phyloP scores from a whole-genome alignment of 306 rosid species.

The Canavalia gladiata region DNA sequence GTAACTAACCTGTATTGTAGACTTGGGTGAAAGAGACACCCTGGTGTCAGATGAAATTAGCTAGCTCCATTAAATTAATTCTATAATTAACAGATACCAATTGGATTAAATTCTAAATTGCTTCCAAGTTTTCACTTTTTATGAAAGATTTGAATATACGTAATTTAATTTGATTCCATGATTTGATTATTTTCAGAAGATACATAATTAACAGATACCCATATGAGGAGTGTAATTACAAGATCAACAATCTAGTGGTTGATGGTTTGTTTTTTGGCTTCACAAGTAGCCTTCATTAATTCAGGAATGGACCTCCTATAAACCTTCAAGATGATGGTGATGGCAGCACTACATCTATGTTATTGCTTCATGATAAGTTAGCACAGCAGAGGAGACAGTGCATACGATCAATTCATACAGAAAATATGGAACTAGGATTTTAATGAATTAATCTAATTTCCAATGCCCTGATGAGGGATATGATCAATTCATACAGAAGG shows the following conservation, averaged over 20 bases:
- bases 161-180: too few relatives aligned
- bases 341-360: not conserved
- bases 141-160: slow-evolving; percentile 46
- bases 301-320: slow-evolving; percentile 60
- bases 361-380: too few relatives aligned
- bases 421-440: too few relatives aligned
- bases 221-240: slow-evolving; percentile 58
- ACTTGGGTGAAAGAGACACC: too few relatives aligned
- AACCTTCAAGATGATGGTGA: slow-evolving; percentile 42
- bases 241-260: slow-evolving; percentile 56
- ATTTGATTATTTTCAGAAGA: not conserved
- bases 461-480: too few relatives aligned
- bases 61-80: too few relatives aligned
- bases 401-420: too few relatives aligned
- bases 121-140: not conserved
- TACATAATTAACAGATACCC: slow-evolving; percentile 51
- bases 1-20: too few relatives aligned
- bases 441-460: too few relatives aligned
- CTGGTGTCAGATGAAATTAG: too few relatives aligned
- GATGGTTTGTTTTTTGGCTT: slow-evolving; percentile 81
- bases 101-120: not conserved
- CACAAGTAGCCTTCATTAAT: slow-evolving; percentile 70
- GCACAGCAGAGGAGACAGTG: too few relatives aligned
- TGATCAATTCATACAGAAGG: too few relatives aligned
- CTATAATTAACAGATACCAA: not conserved